Evolutionary conservation across 805 yeast genomes (phyloP).

Genomic region (Scheffersomyces lignosus): DNA sequence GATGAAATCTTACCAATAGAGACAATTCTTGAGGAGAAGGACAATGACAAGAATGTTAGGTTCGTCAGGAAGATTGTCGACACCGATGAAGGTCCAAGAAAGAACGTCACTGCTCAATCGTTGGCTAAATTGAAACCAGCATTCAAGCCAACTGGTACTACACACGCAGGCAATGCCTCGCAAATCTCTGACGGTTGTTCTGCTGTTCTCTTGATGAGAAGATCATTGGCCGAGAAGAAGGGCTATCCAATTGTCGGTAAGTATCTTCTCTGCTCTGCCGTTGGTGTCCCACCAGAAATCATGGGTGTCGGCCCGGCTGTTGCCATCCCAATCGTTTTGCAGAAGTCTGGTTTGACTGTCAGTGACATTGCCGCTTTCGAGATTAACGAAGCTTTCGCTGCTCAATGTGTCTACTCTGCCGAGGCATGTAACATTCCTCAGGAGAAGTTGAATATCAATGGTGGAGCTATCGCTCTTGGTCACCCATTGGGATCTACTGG

Average conservation of each 20-base stretch:
- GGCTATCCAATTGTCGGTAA: slow-evolving; percentile 76
- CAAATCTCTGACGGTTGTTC: slow-evolving; percentile 97
- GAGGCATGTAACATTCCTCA: slow-evolving; percentile 63
- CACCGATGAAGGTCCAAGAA: slow-evolving; percentile 88
- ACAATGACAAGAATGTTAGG: slow-evolving; percentile 54
- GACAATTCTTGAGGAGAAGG: slow-evolving; percentile 55
- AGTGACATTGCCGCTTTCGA: slow-evolving; percentile 77
- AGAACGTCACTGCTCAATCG: slow-evolving; percentile 76
- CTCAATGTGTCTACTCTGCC: slow-evolving; percentile 83
- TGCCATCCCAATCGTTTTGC: slow-evolving; percentile 85
- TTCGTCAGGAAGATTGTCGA: slow-evolving; percentile 45
- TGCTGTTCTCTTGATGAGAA: slow-evolving; percentile 78
- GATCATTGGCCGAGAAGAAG: slow-evolving; percentile 77
- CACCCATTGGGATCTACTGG: slow-evolving; percentile 74
- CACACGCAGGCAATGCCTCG: slow-evolving; percentile 96
- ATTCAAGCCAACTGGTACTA: slow-evolving; percentile 76
- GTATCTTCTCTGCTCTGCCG: slow-evolving; percentile 73
- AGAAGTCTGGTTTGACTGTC: slow-evolving; percentile 56
- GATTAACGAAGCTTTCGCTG: slow-evolving; percentile 96
- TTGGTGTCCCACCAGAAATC: slow-evolving; percentile 95
- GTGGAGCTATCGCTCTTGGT: slow-evolving; percentile 96
- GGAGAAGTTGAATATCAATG: slow-evolving; percentile 73
- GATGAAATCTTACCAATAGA: slow-evolving; percentile 87
- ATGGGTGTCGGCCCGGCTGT: slow-evolving; percentile 98
- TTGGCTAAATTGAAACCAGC: slow-evolving; percentile 82